Evolutionary conservation across 129 eudicot genomes (phyloP), one percentile per base, ranked within the genome.

Genomic region (Lactuca sativa): DNA sequence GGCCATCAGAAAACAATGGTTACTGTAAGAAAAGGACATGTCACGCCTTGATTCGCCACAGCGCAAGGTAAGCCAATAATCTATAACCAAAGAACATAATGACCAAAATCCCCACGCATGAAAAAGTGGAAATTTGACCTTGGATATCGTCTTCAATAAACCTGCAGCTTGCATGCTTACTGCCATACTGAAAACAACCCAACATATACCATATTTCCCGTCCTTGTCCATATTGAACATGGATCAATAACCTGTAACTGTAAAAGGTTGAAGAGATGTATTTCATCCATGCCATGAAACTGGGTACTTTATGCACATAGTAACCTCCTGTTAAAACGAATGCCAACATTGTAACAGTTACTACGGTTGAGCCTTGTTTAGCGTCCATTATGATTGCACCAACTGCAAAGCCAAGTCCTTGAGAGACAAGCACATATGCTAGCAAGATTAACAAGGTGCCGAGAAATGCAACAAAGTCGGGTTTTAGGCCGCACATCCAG

Each of bases 361-460:
- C 97, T 9, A 95, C 79, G 0, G 97, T 90, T 1, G 99, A 85
- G 0, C 96, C 99, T 61, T 78, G 83, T 79, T 90, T 95, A 36
- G 97, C 93, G 55, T 95, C 99, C 99, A 95, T 90, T 74, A 90
- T 87, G 13, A 90, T 38, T 4, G 99, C 97, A 0, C 99, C 99
- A 15, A 95, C 73, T 1, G 90, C 87, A 1, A 87, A 89, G 32
- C 99, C 99, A 3, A 95, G 86, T 21, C 99, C 99, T 71, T 90
- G 97, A 1, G 96, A 88, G 15, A 90, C 99, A 2, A 95, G 91
- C 21, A 87, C 99, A 16, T 90, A 85, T 0, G 84, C 84, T 0
- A 95, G 78, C 30, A 95, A 47, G 14, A 90, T 83, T 10, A 75
- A 10, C 70, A 95, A 62, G 55, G 97, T 87, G 37, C 73, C 18